Base-by-base conservation (phyloP, 371 early-diverging fungal genomes). In the Apophysomyces sp. region DNA sequence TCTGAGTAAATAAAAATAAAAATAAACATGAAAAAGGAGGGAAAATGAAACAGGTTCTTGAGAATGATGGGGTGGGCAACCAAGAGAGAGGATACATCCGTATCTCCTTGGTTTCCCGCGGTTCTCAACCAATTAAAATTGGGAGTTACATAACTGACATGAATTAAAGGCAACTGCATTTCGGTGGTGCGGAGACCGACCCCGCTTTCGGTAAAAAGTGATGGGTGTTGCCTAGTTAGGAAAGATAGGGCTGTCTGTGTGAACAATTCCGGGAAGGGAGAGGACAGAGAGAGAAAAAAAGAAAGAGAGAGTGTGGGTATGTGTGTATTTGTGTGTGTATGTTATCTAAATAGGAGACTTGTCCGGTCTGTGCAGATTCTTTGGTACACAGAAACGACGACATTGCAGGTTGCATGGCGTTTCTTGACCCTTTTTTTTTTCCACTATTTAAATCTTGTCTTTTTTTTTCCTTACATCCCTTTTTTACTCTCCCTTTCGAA, bases 321-420 rank as follows among this genome's bases (percentile, higher is more conserved):
- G n/a, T n/a, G n/a, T n/a, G n/a, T n/a, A n/a, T n/a, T n/a, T n/a
- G n/a, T 44, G 49, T 44, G 27, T 52, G n/a, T 18, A 18, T 13
- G 49, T 21, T 21, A 44, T 44, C 49, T 44, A 57, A 66, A 61
- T 40, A 61, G 66, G 61, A 61, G 52, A 31, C 26, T 57, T 56
- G 41, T 21, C 59, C 62, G 67, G 67, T 68, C 69, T 56, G 69
- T 68, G 69, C 69, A 63, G 57, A 57, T 62, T 34, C n/a, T 39
- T 34, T 54, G 60, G 40, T 63, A 60, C 63, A 63, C 68, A 63
- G n/a, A 62, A 60, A 60, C 51, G 59, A 60, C 64, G 51, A 60
- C 44, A 53, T 68, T 60, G 61, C 68, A 68, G 41, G 60, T 63
- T 63, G 62, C 60, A 65, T 65, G 67, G 65, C 65, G 60, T 55